Base-by-base conservation (phyloP, 495 filamentous ascomycete genomes). In the Hypoxylon rickii region DNA sequence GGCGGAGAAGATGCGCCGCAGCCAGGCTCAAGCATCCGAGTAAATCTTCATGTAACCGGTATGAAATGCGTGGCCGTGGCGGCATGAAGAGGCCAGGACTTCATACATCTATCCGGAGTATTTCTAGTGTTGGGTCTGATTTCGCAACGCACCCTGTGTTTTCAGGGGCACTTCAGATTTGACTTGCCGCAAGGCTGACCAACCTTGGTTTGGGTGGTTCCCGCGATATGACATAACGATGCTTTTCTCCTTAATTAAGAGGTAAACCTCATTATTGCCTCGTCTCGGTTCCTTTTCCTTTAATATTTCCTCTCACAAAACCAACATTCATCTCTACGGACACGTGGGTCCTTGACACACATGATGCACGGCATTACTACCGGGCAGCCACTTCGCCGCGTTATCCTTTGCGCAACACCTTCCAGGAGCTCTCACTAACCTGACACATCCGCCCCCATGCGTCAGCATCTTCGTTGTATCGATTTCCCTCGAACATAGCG, bases 1-100 rank as follows among this genome's bases (percentile, higher is more conserved):
- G 74, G 94, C 91, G 13, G 94, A 98, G 80, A 98, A 98, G 81
- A 90, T 90, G 83, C 90, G 93, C 54, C 89, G 95, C 67, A 90
- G 87, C 76, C 88, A 94, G 73, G 71, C 68, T 20, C 73, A 75
- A 55, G 72, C 80, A 26, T 77, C 84, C 51, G 88, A 92, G 76
- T 88, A 95, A n/a, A 73, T 82, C 76, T 46, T 33, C 20, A 20
- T 5, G 19, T 12, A 21, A 18, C 18, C 43, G 32, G 50, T 58
- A 50, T 29, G 50, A 50, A 52, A 45, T 64, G 44, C 43, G 50
- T 51, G 57, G 66, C 52, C 34, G n/a, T n/a, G n/a, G n/a, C n/a
- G 41, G 32, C 24, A 37, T 41, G 45, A 44, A 50, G 45, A 40
- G 58, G 55, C 63, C 46, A 54, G 51, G 51, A 53, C 37, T 58